Conservation (phyloP, 139 green algal species). For the Ettlia oleoabundans region DNA sequence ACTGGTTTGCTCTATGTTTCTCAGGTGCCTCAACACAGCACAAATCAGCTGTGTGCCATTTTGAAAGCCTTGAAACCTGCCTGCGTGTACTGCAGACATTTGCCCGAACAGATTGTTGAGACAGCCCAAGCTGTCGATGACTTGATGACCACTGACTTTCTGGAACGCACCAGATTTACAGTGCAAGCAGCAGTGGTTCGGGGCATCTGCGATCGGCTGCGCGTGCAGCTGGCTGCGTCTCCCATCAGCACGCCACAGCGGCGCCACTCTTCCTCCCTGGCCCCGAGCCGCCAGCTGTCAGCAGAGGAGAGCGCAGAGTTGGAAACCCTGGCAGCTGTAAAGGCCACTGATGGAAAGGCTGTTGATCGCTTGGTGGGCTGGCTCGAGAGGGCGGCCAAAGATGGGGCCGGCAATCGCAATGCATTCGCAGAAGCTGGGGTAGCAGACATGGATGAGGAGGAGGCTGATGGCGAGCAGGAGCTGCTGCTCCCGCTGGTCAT, state of each 20-base stretch:
- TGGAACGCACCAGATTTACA: conserved; percentile 8
- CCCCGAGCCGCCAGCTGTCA: conserved; percentile 23
- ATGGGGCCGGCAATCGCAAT: neutral
- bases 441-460: conserved; percentile 2
- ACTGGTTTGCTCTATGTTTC: too few relatives aligned
- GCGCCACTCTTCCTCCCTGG: neutral
- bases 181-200: neutral
- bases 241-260: too few relatives aligned
- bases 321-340: neutral
- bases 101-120: conserved; percentile 58
- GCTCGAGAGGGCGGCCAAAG: neutral
- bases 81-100: conserved; percentile 10
- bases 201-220: conserved; percentile 4
- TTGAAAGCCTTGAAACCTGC: too few relatives aligned
- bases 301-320: conserved; percentile 26
- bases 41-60: too few relatives aligned
- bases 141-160: conserved; percentile 48
- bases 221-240: conserved; percentile 5
- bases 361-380: conserved; percentile 1
- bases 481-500: conserved; percentile 77
- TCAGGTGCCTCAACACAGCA: too few relatives aligned
- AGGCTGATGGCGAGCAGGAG: conserved; percentile 60
- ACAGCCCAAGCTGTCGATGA: conserved; percentile 58
- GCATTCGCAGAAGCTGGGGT: neutral
- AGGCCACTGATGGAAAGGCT: neutral